Evolutionary conservation across 1,139 yeast genomes (phyloP).

Genomic region (Candida labiduridarum): DNA sequence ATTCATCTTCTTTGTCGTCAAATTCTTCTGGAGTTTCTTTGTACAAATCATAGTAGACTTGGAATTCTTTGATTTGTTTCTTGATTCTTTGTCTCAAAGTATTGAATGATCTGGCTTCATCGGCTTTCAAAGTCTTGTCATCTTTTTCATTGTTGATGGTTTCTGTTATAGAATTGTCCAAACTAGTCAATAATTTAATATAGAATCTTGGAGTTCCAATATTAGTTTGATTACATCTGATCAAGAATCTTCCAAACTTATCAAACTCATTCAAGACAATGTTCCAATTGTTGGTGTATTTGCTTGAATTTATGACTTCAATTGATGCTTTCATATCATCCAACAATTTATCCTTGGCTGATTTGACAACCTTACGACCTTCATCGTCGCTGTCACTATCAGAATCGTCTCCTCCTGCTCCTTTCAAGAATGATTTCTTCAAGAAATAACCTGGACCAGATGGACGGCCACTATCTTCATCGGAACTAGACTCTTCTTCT

Average conservation of each 20-base stretch:
- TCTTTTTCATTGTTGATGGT: slow-evolving; percentile 58
- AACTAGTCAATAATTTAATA: slow-evolving; percentile 66
- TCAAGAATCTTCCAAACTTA: slow-evolving; percentile 64
- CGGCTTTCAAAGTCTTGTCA: slow-evolving; percentile 77
- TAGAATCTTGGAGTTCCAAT: slow-evolving; percentile 71
- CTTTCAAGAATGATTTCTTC: slow-evolving; percentile 55
- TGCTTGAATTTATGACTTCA: slow-evolving; percentile 70
- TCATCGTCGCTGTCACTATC: slow-evolving; percentile 64
- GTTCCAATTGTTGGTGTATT: slow-evolving; percentile 79
- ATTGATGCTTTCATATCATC: slow-evolving; percentile 80
- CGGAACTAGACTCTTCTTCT: slow-evolving; percentile 45
- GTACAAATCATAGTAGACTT: slow-evolving; percentile 58
- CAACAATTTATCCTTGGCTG: slow-evolving; percentile 88
- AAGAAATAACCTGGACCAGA: slow-evolving; percentile 61
- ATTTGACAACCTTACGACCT: slow-evolving; percentile 82
- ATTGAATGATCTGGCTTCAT: slow-evolving; percentile 85
- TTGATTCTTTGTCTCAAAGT: slow-evolving; percentile 86
- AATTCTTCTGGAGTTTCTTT: slow-evolving; percentile 74
- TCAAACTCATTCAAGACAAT: slow-evolving; percentile 78
- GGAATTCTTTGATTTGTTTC: slow-evolving; percentile 74
- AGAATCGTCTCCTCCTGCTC: slow-evolving; percentile 49
- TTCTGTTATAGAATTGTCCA: slow-evolving; percentile 71
- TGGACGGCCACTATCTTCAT: slow-evolving; percentile 45
- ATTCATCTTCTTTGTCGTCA: slow-evolving; percentile 57
- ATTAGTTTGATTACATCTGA: slow-evolving; percentile 75